Base-by-base conservation (phyloP, 768 basidiomycete species). In the Tricholoma sp. region DNA sequence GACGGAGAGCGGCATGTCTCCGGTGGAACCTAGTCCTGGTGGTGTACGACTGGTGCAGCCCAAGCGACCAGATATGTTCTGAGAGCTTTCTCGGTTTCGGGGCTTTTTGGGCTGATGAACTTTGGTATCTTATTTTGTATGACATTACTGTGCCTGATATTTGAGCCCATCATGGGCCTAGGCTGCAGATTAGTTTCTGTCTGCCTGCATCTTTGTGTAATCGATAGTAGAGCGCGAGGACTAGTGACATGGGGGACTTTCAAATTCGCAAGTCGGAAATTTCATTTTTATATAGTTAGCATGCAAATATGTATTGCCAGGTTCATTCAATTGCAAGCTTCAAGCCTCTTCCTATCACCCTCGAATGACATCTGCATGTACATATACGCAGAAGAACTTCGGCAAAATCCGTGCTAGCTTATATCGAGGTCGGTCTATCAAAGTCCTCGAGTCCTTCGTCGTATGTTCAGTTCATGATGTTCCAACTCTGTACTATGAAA, bases 41-140 rank as follows among this genome's bases (percentile, higher is more conserved):
- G 52, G 52, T 17, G 44, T 53, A 32, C 42, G 52, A 53, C 52
- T 53, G 7, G 52, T 53, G 9, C 52, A 53, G 32, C 52, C 52
- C 39, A 53, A 33, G 41, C 39, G 39, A 17, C 39, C 29, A 24
- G 44, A 53, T 42, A 53, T 41, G 44, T 44, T 53, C 29, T 53
- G 44, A 37, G 52, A 31, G 31, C 31, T 32, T 32, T 32, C 8
- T n/a, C 6, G 28, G 15, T 17, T 6, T 32, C 24, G 24, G 29
- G 31, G 18, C 4, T 24, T 45, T 5, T 6, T 49, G 15, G n/a
- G 29, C n/a, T 11, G 8, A 15, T 15, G 29, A 29, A 11, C 28
- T 31, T 48, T 48, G 3, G 15, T 17, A 17, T 47, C n/a, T 48
- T 44, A 44, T 24, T 39, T 6, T 17, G 41, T 20, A 12, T 44